A percentile compares a stretch with the other conserved stretches of the same genome.
These are phyloP conservation scores for Infundibulicybe gibba DNA, from an alignment of 768 basidiomycete species.

Conservation along the genomic window DNA sequence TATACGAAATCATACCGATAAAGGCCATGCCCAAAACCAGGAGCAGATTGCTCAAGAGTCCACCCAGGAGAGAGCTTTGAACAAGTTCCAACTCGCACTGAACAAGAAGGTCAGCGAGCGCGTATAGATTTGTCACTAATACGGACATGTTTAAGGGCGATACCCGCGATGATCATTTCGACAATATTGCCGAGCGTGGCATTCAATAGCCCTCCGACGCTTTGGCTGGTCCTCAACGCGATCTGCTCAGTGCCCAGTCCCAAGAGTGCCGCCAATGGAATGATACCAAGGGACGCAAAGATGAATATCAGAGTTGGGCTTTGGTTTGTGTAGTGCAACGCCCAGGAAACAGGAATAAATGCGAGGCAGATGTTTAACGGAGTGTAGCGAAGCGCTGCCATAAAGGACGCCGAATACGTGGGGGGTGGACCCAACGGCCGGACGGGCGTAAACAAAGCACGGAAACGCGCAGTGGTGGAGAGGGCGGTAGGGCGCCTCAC, in stretches of 20 bases:
- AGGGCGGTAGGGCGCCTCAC: background rate
- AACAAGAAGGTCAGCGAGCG: background rate
- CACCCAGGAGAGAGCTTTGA: constrained; percentile 49
- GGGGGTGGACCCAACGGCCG: constrained; percentile 30
- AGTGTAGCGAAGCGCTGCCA: constrained; percentile 27
- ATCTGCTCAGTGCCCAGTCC: constrained; percentile 54
- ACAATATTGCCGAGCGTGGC: constrained; percentile 51
- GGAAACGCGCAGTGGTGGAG: constrained; percentile 16
- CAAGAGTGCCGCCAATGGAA: constrained; percentile 48
- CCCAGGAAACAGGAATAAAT: constrained; percentile 51
- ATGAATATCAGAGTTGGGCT: constrained; percentile 43
- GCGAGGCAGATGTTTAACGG: constrained; percentile 39
- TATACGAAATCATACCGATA: constrained; percentile 58
- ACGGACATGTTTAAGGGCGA: constrained; percentile 32
- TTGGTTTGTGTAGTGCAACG: constrained; percentile 40
- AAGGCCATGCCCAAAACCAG: constrained; percentile 81
- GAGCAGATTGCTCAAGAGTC: constrained; percentile 67
- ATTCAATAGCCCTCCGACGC: constrained; percentile 50
- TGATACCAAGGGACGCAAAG: constrained; percentile 43
- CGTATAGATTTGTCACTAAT: constrained; percentile 13
- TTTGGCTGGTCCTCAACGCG: constrained; percentile 42
- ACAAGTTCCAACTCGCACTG: constrained; percentile 52
- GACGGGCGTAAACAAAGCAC: constrained; percentile 26
- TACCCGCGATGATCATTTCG: constrained; percentile 49
- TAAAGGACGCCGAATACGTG: constrained; percentile 27